Base-by-base conservation (phyloP, 768 basidiomycete genomes). In the Suillus weaverae region DNA sequence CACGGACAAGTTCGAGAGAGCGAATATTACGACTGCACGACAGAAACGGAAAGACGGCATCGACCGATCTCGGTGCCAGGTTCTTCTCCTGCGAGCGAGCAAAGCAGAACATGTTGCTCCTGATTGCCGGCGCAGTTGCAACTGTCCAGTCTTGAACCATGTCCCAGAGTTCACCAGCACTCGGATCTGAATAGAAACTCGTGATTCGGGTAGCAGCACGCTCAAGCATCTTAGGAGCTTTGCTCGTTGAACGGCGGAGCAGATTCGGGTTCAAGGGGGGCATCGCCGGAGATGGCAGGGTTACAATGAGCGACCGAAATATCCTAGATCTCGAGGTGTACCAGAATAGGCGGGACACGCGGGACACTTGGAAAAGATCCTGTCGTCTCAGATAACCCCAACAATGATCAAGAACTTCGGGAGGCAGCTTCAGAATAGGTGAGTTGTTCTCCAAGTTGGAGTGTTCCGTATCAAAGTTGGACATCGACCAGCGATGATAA, bases 141-240 rank as follows among this genome's bases (percentile, higher is more conserved):
- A 57, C 26, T 10, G 38, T 57, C 56, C 56, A 57, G 38, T 26
- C 35, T 38, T 57, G 56, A 30, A 57, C 38, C 22, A 39, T 57
- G 38, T 22, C 22, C 56, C 56, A 57, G 56, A 57, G 56, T 39
- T 57, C 56, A 30, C 38, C 0, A 26, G 56, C 56, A 57, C 22
- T 18, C 39, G 56, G 26, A 39, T 57, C 56, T 30, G 56, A 57
- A 57, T 57, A 57, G 38, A 57, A 39, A 57, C 56, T 39, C 30
- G 56, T 30, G 18, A 57, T 26, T 57, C 56, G 56, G 38, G 38
- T 30, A 26, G 26, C 26, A 57, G 56, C 56, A 26, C 10, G 38
- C 26, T 57, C 36, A 4, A 39, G 38, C 38, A 30, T 57, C 16
- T 57, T 20, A 7, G 26, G 10, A 39, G 18, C 36, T 18, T 39